Evolutionary conservation across 139 green algal genomes (phyloP).

Genomic region (Closterium sp.): DNA sequence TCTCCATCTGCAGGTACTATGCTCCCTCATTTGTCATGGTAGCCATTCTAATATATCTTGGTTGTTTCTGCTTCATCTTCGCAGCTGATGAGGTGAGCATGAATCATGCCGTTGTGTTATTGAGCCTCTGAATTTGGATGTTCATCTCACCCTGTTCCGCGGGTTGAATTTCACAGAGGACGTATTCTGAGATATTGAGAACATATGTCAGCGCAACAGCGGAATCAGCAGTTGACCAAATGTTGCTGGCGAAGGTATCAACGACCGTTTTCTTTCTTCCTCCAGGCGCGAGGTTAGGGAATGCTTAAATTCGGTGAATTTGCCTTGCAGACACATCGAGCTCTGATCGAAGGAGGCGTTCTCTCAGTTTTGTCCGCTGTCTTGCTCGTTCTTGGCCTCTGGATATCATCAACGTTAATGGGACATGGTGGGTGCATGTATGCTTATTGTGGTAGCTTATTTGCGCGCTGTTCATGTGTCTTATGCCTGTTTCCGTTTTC

Average conservation of each 20-base stretch:
- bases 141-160: background rate
- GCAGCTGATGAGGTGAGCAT: background rate
- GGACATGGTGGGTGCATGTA: background rate
- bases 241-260: background rate
- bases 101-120: background rate
- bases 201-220: background rate
- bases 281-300: background rate
- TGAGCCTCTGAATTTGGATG: background rate
- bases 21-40: slow-evolving; percentile 8
- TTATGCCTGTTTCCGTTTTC: background rate
- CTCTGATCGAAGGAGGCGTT: slow-evolving; percentile 1
- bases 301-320: background rate
- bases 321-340: background rate
- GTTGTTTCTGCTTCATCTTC: slow-evolving; percentile 13
- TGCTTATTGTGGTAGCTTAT: background rate
- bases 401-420: background rate
- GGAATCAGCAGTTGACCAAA: background rate
- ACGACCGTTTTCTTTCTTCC: background rate
- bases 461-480: background rate
- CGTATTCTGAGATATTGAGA: background rate
- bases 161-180: background rate
- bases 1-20: slow-evolving; percentile 2
- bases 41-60: background rate
- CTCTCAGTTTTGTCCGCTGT: background rate
- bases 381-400: background rate